Percentiles rank a stretch among this genome's conserved stretches.
phyloP scores from a whole-genome alignment of 495 filamentous ascomycete genomes.

The Hypoxylon cercidicola region DNA sequence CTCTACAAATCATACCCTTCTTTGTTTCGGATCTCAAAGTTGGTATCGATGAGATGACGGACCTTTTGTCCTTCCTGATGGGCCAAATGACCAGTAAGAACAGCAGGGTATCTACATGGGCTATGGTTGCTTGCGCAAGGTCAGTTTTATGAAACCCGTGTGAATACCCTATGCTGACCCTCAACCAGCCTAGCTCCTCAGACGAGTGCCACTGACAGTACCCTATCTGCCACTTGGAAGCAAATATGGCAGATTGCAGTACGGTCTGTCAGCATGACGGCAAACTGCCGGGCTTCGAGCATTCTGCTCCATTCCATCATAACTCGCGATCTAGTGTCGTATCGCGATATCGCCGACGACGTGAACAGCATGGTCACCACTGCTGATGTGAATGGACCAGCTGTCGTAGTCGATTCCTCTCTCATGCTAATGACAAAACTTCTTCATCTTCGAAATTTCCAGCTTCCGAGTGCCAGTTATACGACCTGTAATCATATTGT shows the following conservation, averaged over 20 bases:
- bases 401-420: conserved; percentile 79
- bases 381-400: conserved; percentile 83
- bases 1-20: conserved; percentile 84
- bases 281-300: conserved; percentile 82
- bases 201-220: conserved; percentile 33
- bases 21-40: conserved; percentile 55
- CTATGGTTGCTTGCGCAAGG: conserved; percentile 72
- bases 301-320: conserved; percentile 76
- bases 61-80: conserved; percentile 49
- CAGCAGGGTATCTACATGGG: conserved; percentile 55
- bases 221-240: conserved; percentile 64
- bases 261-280: conserved; percentile 73
- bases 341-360: conserved; percentile 69
- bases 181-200: conserved; percentile 40
- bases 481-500: conserved; percentile 74
- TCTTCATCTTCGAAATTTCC: conserved; percentile 65
- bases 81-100: conserved; percentile 51
- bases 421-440: conserved; percentile 77
- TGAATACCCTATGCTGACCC: conserved; percentile 30
- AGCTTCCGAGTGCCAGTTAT: conserved; percentile 71
- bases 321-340: conserved; percentile 68
- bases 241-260: conserved; percentile 79
- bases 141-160: conserved; percentile 38
- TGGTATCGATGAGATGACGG: conserved; percentile 52
- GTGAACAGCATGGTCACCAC: conserved; percentile 75